Evolutionary conservation across 371 early-diverging fungal species (phyloP).

Genomic region (Apophysomyces variabilis): DNA sequence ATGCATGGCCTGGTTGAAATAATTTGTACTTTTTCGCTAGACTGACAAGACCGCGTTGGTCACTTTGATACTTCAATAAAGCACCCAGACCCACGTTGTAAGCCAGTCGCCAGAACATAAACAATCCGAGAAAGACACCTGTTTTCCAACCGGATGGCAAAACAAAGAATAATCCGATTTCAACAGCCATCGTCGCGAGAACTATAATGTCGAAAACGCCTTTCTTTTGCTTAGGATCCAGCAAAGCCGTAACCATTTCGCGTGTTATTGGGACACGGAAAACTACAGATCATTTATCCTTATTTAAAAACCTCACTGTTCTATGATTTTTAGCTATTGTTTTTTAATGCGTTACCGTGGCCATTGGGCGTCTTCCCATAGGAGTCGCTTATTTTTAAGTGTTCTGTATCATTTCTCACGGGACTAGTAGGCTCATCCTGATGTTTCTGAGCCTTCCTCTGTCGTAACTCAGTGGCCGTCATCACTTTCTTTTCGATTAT

Average conservation of each 20-base stretch:
- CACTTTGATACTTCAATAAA: constrained; percentile 82
- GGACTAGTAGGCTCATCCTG: constrained; percentile 16
- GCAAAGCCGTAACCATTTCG: constrained; percentile 76
- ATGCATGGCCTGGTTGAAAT: constrained; percentile 61
- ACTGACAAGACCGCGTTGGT: constrained; percentile 70
- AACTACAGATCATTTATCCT: constrained; percentile 30
- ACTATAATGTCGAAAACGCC: constrained; percentile 80
- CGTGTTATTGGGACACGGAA: constrained; percentile 77
- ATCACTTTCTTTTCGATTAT: constrained; percentile 17
- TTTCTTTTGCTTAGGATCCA: constrained; percentile 67
- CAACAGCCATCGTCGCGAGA: constrained; percentile 66
- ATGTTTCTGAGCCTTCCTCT: constrained; percentile 27
- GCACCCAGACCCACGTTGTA: constrained; percentile 91
- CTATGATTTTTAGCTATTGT: not conserved
- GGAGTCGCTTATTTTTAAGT: constrained; percentile 43
- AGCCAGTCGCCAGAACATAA: constrained; percentile 85
- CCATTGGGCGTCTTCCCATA: constrained; percentile 66
- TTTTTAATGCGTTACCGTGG: constrained; percentile 40
- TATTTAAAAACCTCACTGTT: too few species aligned
- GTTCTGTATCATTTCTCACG: constrained; percentile 1
- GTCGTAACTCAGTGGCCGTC: constrained; percentile 37
- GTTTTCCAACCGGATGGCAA: constrained; percentile 38
- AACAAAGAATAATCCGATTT: constrained; percentile 68
- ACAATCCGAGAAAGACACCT: constrained; percentile 37
- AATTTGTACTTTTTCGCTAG: constrained; percentile 64